phyloP scores from a whole-genome alignment of 202 grass and related monocot species.

The Carex sylvatica region DNA sequence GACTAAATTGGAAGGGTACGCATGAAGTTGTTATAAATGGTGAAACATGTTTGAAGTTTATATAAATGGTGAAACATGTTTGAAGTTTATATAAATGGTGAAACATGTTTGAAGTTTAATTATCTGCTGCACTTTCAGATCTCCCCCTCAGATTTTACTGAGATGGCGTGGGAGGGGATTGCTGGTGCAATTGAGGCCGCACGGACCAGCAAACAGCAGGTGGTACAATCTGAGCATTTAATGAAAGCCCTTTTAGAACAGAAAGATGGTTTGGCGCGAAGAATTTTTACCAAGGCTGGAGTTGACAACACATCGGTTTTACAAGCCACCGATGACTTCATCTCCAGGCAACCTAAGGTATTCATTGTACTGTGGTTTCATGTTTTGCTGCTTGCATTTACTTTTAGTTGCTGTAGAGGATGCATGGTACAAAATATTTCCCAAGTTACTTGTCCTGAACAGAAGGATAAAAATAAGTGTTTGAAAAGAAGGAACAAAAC shows the following conservation, averaged over 20 bases:
- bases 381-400: background rate
- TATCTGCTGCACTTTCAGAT: constrained; percentile 42
- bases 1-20: background rate
- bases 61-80: background rate
- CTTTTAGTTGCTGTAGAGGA: background rate
- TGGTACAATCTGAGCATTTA: constrained; percentile 88
- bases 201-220: constrained; percentile 64
- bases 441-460: background rate
- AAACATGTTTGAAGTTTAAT: constrained; percentile 14
- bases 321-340: constrained; percentile 82
- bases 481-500: background rate
- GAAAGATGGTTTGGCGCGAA: constrained; percentile 87
- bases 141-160: constrained; percentile 55
- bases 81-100: background rate
- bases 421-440: background rate
- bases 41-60: constrained; percentile 10
- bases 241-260: constrained; percentile 97
- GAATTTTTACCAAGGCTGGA: constrained; percentile 89
- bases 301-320: constrained; percentile 72
- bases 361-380: background rate
- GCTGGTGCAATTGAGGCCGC: constrained; percentile 74
- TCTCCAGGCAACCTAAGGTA: constrained; percentile 74
- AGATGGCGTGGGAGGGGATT: constrained; percentile 90
- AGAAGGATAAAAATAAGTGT: background rate
- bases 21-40: background rate